A percentile compares a stretch with the other conserved stretches of the same genome.
These are phyloP conservation scores for Alternaria triticimaculans DNA, from an alignment of 2,329 filamentous ascomycete species.

Conservation along the genomic window DNA sequence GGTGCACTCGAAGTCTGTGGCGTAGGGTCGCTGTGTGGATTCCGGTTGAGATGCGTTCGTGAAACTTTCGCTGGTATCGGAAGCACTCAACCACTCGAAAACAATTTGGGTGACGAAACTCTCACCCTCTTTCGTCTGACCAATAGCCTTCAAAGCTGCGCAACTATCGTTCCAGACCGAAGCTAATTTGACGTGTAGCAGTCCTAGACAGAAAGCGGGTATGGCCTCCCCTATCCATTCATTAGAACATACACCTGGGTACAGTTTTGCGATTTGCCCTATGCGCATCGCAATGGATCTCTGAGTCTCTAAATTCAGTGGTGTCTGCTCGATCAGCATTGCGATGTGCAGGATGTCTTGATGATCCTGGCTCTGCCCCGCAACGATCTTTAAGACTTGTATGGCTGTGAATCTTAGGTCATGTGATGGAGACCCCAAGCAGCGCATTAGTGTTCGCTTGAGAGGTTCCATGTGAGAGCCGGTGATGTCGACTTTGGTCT, in stretches of 20 bases:
- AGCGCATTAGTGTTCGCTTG: constrained; percentile 70
- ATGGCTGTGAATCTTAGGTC: constrained; percentile 76
- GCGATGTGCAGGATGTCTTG: constrained; percentile 67
- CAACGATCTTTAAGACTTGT: constrained; percentile 70
- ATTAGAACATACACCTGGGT: constrained; percentile 64
- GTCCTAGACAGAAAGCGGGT: constrained; percentile 84
- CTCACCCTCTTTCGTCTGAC: constrained; percentile 74
- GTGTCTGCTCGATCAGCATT: constrained; percentile 79
- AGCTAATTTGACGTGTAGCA: constrained; percentile 83
- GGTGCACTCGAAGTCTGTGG: constrained; percentile 84
- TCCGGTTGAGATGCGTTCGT: constrained; percentile 9
- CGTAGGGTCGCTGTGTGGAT: constrained; percentile 35
- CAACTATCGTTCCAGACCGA: constrained; percentile 88
- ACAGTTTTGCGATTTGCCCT: constrained; percentile 74
- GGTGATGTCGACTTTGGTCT: constrained; percentile 58
- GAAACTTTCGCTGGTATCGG: constrained; percentile 15
- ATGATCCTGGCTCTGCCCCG: constrained; percentile 56
- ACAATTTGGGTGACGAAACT: constrained; percentile 73
- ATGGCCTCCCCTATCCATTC: constrained; percentile 75
- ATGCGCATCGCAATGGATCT: constrained; percentile 84
- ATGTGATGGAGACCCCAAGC: constrained; percentile 77
- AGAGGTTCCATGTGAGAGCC: constrained; percentile 67
- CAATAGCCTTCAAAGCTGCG: constrained; percentile 76
- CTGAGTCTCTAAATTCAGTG: constrained; percentile 76
- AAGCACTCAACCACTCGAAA: constrained; percentile 72